Conservation (phyloP, 805 yeast genomes). For the Danielia oregonensis region DNA sequence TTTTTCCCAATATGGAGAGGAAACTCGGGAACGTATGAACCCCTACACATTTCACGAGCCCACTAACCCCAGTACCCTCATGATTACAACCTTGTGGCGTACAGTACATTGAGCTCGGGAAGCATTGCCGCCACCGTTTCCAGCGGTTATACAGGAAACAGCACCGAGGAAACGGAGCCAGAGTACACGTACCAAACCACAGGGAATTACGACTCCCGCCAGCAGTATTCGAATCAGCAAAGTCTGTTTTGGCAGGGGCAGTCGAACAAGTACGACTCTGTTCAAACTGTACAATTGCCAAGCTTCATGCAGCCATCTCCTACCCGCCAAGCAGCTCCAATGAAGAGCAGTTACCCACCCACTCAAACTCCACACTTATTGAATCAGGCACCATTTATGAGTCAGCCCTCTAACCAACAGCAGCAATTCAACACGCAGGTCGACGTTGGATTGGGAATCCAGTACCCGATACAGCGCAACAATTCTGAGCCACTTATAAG, state of each 20-base stretch:
- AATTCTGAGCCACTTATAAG: neutral
- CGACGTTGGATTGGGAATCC: too few species aligned
- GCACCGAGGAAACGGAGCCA: conserved; percentile 12
- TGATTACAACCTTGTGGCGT: conserved; percentile 4
- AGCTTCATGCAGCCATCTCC: conserved; percentile 10
- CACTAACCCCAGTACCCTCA: neutral
- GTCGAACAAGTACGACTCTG: neutral
- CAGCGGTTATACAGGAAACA: conserved; percentile 12
- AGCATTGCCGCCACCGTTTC: conserved; percentile 15
- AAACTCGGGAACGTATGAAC: neutral
- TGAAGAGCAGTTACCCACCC: too few species aligned
- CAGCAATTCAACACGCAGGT: neutral
- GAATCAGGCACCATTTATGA: neutral
- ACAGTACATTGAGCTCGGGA: conserved; percentile 11
- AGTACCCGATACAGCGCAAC: neutral
- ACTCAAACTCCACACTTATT: neutral
- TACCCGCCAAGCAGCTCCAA: neutral
- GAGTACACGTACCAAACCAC: conserved; percentile 8
- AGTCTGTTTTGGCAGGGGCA: neutral
- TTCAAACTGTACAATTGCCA: conserved; percentile 15
- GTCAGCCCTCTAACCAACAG: neutral
- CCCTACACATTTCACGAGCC: neutral
- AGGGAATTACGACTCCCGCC: conserved; percentile 5
- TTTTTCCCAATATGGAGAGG: neutral
- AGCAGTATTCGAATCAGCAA: conserved; percentile 1